Evolutionary conservation across 139 green algal species (phyloP).

Genomic region (Coelastrella sp.): DNA sequence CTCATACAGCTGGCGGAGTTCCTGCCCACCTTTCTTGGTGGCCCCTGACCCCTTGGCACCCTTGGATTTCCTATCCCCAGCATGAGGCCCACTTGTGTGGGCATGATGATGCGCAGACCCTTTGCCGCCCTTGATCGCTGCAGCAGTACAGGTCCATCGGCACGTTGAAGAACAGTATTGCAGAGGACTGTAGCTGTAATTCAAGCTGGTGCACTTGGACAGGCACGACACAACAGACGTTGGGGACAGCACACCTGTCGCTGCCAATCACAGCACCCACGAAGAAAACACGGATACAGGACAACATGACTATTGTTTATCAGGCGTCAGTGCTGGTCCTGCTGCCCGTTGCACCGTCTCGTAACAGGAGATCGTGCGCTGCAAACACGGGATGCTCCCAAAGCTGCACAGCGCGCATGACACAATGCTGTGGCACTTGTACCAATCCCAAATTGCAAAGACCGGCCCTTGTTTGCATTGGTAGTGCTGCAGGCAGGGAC

Average conservation of each 20-base stretch:
- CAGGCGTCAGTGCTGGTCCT: too few species aligned
- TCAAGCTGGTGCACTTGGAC: neutral
- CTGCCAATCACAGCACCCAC: too few species aligned
- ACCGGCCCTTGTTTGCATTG: too few species aligned
- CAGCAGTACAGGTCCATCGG: neutral
- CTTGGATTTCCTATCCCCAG: conserved; percentile 46
- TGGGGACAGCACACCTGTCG: neutral
- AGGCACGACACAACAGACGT: neutral
- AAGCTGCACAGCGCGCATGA: neutral
- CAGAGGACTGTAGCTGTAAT: too few species aligned
- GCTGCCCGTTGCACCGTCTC: neutral
- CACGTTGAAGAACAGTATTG: neutral
- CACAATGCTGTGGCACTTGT: too few species aligned
- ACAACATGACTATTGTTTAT: too few species aligned
- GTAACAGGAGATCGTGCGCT: neutral
- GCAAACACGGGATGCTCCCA: neutral
- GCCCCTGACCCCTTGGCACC: conserved; percentile 67
- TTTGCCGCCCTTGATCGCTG: neutral
- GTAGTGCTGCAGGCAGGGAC: neutral
- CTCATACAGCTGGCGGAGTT: neutral
- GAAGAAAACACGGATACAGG: too few species aligned
- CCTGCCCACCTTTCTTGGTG: conserved; percentile 78
- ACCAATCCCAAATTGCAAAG: too few species aligned
- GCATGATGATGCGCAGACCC: conserved; percentile 35
- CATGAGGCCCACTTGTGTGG: neutral